A percentile compares a stretch with the other conserved stretches of the same genome.
Conservation (phyloP, 1,139 yeast genomes). For the Kurtzmaniella natalensis region DNA sequence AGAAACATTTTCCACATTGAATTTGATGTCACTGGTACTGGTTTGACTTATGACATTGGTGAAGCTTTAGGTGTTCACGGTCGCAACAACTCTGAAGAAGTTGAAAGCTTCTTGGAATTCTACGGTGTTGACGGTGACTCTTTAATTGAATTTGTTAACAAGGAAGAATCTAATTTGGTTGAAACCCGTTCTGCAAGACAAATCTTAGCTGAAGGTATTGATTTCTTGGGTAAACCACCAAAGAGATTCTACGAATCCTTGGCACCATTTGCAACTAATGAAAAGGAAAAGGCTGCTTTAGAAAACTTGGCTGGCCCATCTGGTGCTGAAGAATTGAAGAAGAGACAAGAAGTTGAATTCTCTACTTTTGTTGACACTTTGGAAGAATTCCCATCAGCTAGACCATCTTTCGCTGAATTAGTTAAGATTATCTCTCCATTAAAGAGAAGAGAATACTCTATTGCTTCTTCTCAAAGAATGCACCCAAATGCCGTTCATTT, state of each 20-base stretch:
- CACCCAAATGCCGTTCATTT: slow-evolving; percentile 91
- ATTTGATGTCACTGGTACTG: slow-evolving; percentile 88
- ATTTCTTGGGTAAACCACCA: slow-evolving; percentile 92
- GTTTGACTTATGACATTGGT: slow-evolving; percentile 87
- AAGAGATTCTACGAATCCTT: slow-evolving; percentile 88
- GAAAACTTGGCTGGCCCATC: slow-evolving; percentile 65
- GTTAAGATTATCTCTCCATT: slow-evolving; percentile 74
- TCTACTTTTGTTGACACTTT: slow-evolving; percentile 79
- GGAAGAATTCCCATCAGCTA: slow-evolving; percentile 75
- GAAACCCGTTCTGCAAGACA: slow-evolving; percentile 85
- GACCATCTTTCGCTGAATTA: slow-evolving; percentile 72
- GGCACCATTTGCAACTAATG: slow-evolving; percentile 69
- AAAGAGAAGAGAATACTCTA: slow-evolving; percentile 98
- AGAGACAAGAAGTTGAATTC: slow-evolving; percentile 80
- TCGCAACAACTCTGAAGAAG: slow-evolving; percentile 65
- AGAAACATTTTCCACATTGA: slow-evolving; percentile 97
- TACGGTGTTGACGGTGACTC: slow-evolving; percentile 72
- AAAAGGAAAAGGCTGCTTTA: slow-evolving; percentile 58
- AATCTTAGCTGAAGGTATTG: slow-evolving; percentile 73
- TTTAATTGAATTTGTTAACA: slow-evolving; percentile 66
- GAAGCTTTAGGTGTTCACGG: slow-evolving; percentile 97
- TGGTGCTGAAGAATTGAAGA: slow-evolving; percentile 84
- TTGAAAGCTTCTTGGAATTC: slow-evolving; percentile 61
- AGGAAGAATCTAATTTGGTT: slow-evolving; percentile 51
- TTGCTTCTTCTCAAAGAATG: slow-evolving; percentile 91